A percentile compares a stretch with the other conserved stretches of the same genome.
Evolutionary conservation across 176 grass and related monocot genomes (phyloP).

Genomic region (Rhynchospora tenuis): DNA sequence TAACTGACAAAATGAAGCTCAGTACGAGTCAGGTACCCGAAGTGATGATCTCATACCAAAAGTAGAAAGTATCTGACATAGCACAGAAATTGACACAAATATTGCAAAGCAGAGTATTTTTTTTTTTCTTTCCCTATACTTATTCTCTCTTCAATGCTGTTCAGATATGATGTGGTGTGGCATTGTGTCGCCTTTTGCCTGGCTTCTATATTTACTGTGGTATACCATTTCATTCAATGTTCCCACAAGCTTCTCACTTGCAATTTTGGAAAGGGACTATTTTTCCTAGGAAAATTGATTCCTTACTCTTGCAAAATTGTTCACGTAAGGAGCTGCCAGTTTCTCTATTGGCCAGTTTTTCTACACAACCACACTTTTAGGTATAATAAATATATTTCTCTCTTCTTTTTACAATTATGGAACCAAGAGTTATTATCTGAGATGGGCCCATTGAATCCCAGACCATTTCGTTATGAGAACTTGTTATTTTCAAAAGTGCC

Average conservation of each 20-base stretch:
- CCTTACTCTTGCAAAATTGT: conserved; percentile 62
- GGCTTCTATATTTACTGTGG: conserved; percentile 56
- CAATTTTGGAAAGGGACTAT: conserved; percentile 19
- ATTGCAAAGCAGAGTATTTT: not conserved
- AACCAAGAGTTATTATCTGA: not conserved
- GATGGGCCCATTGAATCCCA: not conserved
- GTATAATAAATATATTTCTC: conserved; percentile 35
- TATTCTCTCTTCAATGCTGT: conserved; percentile 31
- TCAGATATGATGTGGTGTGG: conserved; percentile 37
- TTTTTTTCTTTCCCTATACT: conserved; percentile 31
- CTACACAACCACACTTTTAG: conserved; percentile 46
- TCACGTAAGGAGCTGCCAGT: conserved; percentile 64
- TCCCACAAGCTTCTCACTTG: conserved; percentile 45
- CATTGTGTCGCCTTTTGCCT: conserved; percentile 40
- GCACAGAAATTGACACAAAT: not conserved
- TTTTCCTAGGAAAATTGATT: conserved; percentile 60
- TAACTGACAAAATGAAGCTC: not conserved
- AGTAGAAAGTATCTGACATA: not conserved
- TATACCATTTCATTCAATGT: conserved; percentile 66
- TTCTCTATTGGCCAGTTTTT: conserved; percentile 93
- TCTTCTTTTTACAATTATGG: not conserved
- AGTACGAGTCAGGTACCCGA: not conserved
- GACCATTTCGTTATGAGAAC: not conserved
- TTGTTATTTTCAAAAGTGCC: not conserved
- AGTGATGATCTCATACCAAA: not conserved